A percentile compares a stretch with the other conserved stretches of the same genome.
These are phyloP conservation scores for Phlyctochytrium arcticum DNA, from an alignment of 192 early-diverging fungal species.

Conservation along the genomic window DNA sequence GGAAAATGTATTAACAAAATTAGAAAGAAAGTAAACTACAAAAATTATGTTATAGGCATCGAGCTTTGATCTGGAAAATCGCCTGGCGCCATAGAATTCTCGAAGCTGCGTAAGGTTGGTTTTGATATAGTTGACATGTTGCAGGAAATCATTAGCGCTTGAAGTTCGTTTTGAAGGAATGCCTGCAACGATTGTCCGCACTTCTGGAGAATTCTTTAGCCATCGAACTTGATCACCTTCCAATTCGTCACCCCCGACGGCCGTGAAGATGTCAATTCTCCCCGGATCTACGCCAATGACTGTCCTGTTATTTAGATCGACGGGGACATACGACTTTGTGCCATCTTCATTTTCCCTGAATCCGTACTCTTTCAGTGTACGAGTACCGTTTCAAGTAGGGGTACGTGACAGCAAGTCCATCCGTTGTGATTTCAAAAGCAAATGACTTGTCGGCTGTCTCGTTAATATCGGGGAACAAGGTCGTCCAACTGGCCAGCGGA, in stretches of 20 bases:
- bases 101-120: neutral
- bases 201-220: conserved; percentile 5
- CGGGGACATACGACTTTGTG: neutral
- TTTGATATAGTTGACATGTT: neutral
- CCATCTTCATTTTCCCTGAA: conserved; percentile 12
- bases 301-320: neutral
- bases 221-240: neutral
- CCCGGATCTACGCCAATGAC: conserved; percentile 11
- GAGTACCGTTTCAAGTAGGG: conserved; percentile 2
- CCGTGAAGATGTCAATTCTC: conserved; percentile 13
- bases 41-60: neutral
- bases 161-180: neutral
- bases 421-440: neutral
- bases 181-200: neutral
- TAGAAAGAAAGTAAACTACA: too few species aligned
- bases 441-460: conserved; percentile 8
- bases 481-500: neutral
- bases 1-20: too few species aligned
- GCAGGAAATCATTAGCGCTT: neutral
- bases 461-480: neutral
- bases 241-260: neutral
- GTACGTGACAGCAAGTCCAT: conserved; percentile 7
- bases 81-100: neutral
- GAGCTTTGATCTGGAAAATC: neutral
- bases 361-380: neutral